phyloP scores from a whole-genome alignment of 495 filamentous ascomycete species.

The Neurospora sp. region DNA sequence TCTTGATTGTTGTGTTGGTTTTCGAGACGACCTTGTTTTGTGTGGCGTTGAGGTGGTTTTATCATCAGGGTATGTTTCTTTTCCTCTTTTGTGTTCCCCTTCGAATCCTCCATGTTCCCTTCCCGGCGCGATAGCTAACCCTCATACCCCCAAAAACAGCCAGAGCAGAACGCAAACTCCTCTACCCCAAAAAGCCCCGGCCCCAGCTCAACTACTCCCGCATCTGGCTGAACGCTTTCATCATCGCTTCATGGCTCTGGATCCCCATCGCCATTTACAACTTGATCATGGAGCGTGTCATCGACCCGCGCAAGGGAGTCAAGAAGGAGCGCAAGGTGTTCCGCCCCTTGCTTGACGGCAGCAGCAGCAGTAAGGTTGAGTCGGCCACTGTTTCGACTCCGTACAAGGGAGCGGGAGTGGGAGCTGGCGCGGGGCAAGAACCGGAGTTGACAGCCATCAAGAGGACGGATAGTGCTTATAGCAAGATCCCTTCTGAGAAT shows the following conservation, averaged over 20 bases:
- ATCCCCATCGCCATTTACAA: not conserved
- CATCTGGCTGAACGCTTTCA: slow-evolving; percentile 3
- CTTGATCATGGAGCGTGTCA: not conserved
- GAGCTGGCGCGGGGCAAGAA: not conserved
- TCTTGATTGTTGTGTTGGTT: not conserved
- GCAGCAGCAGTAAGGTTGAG: not conserved
- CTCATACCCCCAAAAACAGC: not conserved
- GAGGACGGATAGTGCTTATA: not conserved
- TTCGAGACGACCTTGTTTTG: not conserved
- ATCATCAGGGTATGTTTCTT: not conserved
- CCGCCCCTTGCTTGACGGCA: not conserved
- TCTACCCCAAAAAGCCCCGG: not conserved
- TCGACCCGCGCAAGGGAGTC: not conserved
- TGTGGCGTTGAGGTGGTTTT: not conserved
- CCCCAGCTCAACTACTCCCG: not conserved
- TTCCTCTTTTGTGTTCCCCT: too few species aligned
- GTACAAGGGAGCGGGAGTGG: not conserved
- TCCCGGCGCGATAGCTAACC: not conserved
- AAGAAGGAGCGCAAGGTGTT: not conserved
- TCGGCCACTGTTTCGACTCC: not conserved
- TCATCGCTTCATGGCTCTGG: slow-evolving; percentile 1
- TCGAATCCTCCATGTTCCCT: not conserved
- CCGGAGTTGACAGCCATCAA: too few species aligned
- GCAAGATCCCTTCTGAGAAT: not conserved
- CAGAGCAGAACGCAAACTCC: not conserved